Evolutionary conservation across 305 asterid genomes (phyloP), one percentile per base, ranked within the genome.

Genomic region (Stenogyne calaminthoides): DNA sequence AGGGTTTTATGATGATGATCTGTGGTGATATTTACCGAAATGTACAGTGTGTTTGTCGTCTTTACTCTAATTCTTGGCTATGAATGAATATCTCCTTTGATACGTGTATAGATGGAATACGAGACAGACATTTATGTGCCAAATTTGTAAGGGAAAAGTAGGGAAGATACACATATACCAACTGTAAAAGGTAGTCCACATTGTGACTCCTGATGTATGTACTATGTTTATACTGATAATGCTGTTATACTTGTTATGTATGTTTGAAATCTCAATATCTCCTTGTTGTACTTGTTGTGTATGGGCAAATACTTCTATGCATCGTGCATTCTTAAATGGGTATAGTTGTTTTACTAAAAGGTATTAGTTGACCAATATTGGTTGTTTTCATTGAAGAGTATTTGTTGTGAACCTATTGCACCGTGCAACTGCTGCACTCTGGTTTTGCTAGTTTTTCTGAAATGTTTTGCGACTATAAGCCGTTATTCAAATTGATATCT

Each of bases 1-100:
- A 7, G 94, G 84, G 32, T 78, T 87, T 40, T 85, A 81, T 64
- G 97, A 93, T 72, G 80, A 71, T 77, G 80, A 71, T 77, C 86
- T 84, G 86, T 87, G 93, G 97, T 93, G 85, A 87, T 76, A 57
- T 66, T 76, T 71, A 71, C 46, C 2, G 19, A 62, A 39, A 74
- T 91, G 96, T 89, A 87, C 81, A 89, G 89, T 55, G 59, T 63
- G 63, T 77, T 54, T 63, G 63, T 77, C 44, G 47, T 67, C 36
- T 69, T 84, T 71, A 47, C 73, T 81, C 29, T 74, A 75, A 76
- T 84, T 83, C 65, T 58, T 65, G 75, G 75, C 34, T 70, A 71
- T 46, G 67, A 46, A 71, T 34, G 60, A 42, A 58, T 40, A 62
- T 76, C 64, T 67, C 14, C 64, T 59, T 80, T 58, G 64, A 71